Evolutionary conservation across 2,329 filamentous ascomycete genomes (phyloP).

Genomic region (Botrytis hyacinthi): DNA sequence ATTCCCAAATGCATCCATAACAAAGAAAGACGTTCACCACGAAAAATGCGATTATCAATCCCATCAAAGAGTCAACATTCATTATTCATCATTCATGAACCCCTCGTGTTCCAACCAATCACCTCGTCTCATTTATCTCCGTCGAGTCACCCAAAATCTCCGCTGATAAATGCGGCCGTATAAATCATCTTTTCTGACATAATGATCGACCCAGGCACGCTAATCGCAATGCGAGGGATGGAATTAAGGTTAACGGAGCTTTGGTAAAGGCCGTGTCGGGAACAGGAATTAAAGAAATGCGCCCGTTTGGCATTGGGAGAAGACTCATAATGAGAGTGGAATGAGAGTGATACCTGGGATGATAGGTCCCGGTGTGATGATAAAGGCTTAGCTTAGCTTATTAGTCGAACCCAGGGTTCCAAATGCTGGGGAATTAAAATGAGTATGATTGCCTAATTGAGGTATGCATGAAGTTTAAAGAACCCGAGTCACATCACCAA

Average conservation of each 20-base stretch:
- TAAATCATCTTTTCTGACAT: not conserved
- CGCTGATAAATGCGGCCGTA: not conserved
- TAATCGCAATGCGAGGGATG: not conserved
- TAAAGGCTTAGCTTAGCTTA: not conserved
- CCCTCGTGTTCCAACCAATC: conserved; percentile 2
- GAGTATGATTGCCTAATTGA: not conserved
- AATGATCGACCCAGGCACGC: not conserved
- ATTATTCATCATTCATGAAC: not conserved
- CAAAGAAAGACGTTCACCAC: not conserved
- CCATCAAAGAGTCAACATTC: no score
- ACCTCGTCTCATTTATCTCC: conserved; percentile 5
- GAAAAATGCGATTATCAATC: not conserved
- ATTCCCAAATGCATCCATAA: not conserved
- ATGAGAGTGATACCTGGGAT: not conserved
- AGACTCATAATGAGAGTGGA: not conserved
- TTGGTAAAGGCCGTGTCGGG: conserved; percentile 8
- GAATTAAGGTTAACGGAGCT: conserved; percentile 12
- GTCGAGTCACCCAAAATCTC: conserved; percentile 1
- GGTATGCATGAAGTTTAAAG: not conserved
- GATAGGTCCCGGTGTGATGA: not conserved
- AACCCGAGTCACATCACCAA: not conserved
- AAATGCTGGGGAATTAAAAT: not conserved
- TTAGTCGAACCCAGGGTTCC: not conserved
- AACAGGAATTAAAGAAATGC: not conserved
- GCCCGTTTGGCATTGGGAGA: not conserved